Evolutionary conservation across 2,329 filamentous ascomycete species (phyloP).

Genomic region (Xylaria digitata): DNA sequence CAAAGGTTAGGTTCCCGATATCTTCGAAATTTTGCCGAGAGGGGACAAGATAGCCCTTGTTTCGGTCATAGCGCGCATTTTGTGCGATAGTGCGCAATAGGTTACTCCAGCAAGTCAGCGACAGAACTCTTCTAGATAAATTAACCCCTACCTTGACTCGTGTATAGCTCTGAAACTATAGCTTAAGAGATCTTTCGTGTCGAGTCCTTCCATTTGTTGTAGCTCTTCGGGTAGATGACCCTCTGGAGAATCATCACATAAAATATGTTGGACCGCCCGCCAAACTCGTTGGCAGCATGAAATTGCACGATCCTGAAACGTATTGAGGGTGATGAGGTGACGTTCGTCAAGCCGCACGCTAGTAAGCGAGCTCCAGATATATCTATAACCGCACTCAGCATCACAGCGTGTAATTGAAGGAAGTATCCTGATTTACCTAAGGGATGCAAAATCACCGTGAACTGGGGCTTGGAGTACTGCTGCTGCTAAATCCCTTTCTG

Average conservation of each 20-base stretch:
- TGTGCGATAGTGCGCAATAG: slow-evolving; percentile 73
- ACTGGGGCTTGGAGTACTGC: slow-evolving; percentile 75
- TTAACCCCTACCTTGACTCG: slow-evolving; percentile 78
- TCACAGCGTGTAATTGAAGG: not conserved
- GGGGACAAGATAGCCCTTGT: slow-evolving; percentile 59
- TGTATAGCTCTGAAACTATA: slow-evolving; percentile 97
- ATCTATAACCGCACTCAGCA: slow-evolving; percentile 50
- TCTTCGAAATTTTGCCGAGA: slow-evolving; percentile 67
- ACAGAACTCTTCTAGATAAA: not conserved
- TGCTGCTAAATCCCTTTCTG: slow-evolving; percentile 71
- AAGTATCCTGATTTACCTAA: slow-evolving; percentile 60
- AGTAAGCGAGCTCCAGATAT: slow-evolving; percentile 65
- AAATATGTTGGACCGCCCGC: slow-evolving; percentile 76
- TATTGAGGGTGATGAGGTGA: slow-evolving; percentile 52
- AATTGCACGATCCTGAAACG: slow-evolving; percentile 67
- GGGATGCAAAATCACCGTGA: slow-evolving; percentile 75
- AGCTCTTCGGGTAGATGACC: slow-evolving; percentile 83
- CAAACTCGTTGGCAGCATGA: slow-evolving; percentile 76
- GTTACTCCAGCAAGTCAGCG: slow-evolving; percentile 65
- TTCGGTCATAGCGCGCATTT: slow-evolving; percentile 62
- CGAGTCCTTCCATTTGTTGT: slow-evolving; percentile 76
- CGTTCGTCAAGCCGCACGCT: slow-evolving; percentile 54
- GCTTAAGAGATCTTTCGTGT: slow-evolving; percentile 89
- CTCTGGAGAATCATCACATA: slow-evolving; percentile 96
- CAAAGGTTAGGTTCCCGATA: slow-evolving; percentile 81